Evolutionary conservation across 306 rosid genomes (phyloP), one percentile per base, ranked within the genome.

Genomic region (Glycyrrhiza uralensis): DNA sequence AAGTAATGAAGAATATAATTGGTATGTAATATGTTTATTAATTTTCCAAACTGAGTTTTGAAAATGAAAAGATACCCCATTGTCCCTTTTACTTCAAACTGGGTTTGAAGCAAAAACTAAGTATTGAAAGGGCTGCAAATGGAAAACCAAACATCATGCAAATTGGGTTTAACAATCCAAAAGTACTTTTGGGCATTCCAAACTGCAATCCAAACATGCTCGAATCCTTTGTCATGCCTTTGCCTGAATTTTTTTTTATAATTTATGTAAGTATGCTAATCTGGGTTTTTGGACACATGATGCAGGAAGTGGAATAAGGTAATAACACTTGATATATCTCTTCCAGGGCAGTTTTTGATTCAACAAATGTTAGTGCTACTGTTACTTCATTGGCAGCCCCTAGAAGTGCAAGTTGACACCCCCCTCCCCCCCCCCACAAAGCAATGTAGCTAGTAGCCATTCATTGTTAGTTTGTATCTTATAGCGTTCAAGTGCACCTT

Each of bases 241-340:
- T 47, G 39, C 23, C 51, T 67, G 72, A 51, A 15, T 30, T 9
- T 38, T 54, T 38, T 36, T 22, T 1, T 23, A 38, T 12, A 26
- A 10, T 56, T 69, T 71, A 32, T 3, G 2, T 13, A 15, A 12
- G n/a, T 12, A 46, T 66, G 50, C 42, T 66, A 59, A 49, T 58
- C 9, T 58, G 13, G 57, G 13, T 20, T 75, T 39, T 75, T 47
- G 47, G 35, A 66, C 46, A 19, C 54, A 35, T 66, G 74, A 44
- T 39, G 81, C 86, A 75, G 79, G 75, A 38, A 26, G 15, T 57
- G 58, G 33, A 52, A 33, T n/a, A 14, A 47, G 58, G 77, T 30
- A 14, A 35, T 38, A 29, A 1, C 47, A 28, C 30, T 54, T 68
- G 17, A 4, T 36, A 0, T 22, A 47, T 30, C 28, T 50, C 64